phyloP scores from a whole-genome alignment of 2,329 filamentous ascomycete species.

The Cadophora sp. region DNA sequence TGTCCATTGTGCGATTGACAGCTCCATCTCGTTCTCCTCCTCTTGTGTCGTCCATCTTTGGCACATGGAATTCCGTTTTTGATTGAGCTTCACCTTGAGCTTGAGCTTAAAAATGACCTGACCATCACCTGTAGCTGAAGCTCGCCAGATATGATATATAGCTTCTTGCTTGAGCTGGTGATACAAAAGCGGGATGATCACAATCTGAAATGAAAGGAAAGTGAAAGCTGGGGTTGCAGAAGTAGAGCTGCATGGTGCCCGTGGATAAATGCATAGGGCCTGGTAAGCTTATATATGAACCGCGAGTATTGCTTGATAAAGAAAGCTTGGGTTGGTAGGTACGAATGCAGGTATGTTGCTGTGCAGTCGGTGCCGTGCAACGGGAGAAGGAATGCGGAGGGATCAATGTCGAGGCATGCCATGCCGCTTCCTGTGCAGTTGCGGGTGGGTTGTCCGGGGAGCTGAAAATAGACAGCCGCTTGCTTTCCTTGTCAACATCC shows the following conservation, averaged over 20 bases:
- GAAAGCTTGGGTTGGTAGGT: not conserved
- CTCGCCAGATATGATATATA: slow-evolving; percentile 17
- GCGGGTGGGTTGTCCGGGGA: slow-evolving; percentile 4
- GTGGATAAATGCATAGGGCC: slow-evolving; percentile 23
- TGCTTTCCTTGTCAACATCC: not conserved
- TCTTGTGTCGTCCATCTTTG: slow-evolving; percentile 17
- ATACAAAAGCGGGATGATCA: not conserved
- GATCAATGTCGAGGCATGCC: slow-evolving; percentile 7
- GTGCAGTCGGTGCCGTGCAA: slow-evolving; percentile 11
- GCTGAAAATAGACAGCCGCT: slow-evolving; percentile 29
- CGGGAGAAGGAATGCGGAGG: slow-evolving; percentile 6
- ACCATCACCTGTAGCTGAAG: slow-evolving; percentile 5
- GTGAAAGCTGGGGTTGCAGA: slow-evolving; percentile 1
- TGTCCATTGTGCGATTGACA: slow-evolving; percentile 24
- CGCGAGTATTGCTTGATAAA: slow-evolving; percentile 10
- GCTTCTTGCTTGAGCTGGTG: not conserved
- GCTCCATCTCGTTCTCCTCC: slow-evolving; percentile 28
- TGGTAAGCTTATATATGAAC: slow-evolving; percentile 17
- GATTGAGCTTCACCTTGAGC: not conserved
- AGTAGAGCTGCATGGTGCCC: slow-evolving; percentile 16
- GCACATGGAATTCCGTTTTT: not conserved
- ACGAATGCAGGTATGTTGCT: not conserved
- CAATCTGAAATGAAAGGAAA: slow-evolving; percentile 11
- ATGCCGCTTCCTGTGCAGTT: not conserved
- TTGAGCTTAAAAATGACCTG: too few relatives aligned